A percentile compares a stretch with the other conserved stretches of the same genome.
These are phyloP conservation scores for Bisporella sp. DNA, from an alignment of 2,329 filamentous ascomycete genomes.

Conservation along the genomic window DNA sequence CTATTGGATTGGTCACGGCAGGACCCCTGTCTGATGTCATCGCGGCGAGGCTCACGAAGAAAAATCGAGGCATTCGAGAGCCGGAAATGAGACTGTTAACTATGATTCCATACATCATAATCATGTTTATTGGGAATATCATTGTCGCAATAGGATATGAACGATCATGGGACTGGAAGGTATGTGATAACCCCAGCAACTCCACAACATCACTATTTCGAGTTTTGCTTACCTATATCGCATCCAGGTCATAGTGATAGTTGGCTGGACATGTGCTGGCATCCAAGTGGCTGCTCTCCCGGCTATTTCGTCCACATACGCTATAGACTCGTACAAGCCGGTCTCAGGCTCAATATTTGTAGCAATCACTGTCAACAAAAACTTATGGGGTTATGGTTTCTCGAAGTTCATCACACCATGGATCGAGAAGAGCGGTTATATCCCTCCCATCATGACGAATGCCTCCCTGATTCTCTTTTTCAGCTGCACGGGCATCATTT, in stretches of 20 bases:
- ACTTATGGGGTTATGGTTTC: conserved; percentile 56
- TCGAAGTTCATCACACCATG: conserved; percentile 47
- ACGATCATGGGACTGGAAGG: conserved; percentile 44
- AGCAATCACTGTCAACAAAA: conserved; percentile 56
- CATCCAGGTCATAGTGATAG: conserved; percentile 38
- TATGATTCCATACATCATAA: conserved; percentile 29
- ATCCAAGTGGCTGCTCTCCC: conserved; percentile 55
- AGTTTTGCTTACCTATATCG: not conserved
- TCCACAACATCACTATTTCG: not conserved
- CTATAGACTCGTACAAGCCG: conserved; percentile 56
- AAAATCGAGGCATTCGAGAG: conserved; percentile 21
- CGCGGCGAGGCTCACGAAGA: conserved; percentile 25
- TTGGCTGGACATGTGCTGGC: conserved; percentile 48
- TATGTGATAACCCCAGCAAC: conserved; percentile 18
- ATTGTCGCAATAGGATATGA: conserved; percentile 47
- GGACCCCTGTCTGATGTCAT: conserved; percentile 36
- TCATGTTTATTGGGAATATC: conserved; percentile 46
- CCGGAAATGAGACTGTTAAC: conserved; percentile 32
- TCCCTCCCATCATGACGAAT: conserved; percentile 54
- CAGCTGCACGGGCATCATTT: conserved; percentile 42
- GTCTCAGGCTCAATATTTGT: conserved; percentile 54
- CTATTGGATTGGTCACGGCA: conserved; percentile 41
- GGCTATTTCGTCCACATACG: conserved; percentile 48
- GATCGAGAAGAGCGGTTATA: conserved; percentile 41
- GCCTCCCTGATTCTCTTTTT: conserved; percentile 45